Percentiles rank a stretch among this genome's conserved stretches.
phyloP scores from a whole-genome alignment of 2,329 filamentous ascomycete genomes.

The Geoglossum cookeanum region DNA sequence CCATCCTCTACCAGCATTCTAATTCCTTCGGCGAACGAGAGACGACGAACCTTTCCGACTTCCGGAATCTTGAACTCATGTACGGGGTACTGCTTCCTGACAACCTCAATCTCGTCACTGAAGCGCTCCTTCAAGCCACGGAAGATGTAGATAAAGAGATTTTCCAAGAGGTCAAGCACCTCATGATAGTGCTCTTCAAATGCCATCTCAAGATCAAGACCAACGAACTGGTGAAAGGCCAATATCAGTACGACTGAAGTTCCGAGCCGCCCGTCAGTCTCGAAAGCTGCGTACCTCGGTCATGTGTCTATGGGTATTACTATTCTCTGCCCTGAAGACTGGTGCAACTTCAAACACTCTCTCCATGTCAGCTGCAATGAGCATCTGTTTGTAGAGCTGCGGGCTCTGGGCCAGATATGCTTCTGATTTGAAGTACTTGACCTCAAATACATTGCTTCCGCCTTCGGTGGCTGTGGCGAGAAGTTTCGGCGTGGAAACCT shows the following conservation, averaged over 20 bases:
- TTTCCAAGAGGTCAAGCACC: constrained; percentile 52
- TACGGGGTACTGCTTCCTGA: constrained; percentile 57
- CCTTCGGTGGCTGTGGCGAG: constrained; percentile 84
- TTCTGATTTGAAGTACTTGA: constrained; percentile 74
- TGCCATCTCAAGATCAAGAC: constrained; percentile 80
- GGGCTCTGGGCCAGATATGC: constrained; percentile 67
- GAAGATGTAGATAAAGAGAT: constrained; percentile 62
- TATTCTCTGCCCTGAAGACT: constrained; percentile 74
- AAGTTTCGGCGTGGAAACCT: constrained; percentile 78
- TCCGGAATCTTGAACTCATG: constrained; percentile 60
- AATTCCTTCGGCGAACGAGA: constrained; percentile 63
- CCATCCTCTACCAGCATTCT: constrained; percentile 59
- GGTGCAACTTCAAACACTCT: constrained; percentile 62
- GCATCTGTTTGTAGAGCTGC: constrained; percentile 76
- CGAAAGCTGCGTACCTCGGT: constrained; percentile 37
- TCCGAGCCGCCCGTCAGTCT: neutral
- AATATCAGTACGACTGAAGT: constrained; percentile 12
- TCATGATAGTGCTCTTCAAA: constrained; percentile 64
- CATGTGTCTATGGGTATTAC: constrained; percentile 68
- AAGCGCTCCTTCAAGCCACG: constrained; percentile 48
- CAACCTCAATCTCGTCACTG: constrained; percentile 49
- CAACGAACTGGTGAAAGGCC: constrained; percentile 38
- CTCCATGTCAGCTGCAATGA: constrained; percentile 62
- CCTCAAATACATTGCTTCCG: constrained; percentile 74
- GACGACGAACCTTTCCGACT: constrained; percentile 52